Conservation (phyloP, 805 yeast genomes). For the Nematodospora valgi region DNA sequence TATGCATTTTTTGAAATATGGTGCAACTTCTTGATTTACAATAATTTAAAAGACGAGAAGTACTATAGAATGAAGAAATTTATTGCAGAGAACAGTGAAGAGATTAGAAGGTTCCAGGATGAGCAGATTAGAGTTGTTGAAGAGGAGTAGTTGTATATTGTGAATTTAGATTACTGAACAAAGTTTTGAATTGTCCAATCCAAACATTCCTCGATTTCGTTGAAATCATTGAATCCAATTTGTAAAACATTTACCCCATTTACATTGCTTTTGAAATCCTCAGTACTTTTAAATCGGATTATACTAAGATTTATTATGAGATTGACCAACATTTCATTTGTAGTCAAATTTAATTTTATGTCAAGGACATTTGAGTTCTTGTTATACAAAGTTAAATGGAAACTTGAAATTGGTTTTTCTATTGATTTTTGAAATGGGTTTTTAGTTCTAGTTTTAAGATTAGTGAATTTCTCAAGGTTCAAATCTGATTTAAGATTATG, state of each 20-base stretch:
- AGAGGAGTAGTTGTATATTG: no score
- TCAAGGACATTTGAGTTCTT: slow-evolving; percentile 18
- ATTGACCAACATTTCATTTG: slow-evolving; percentile 41
- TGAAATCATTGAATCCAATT: slow-evolving; percentile 46
- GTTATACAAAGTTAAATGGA: slow-evolving; percentile 22
- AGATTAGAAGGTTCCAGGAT: slow-evolving; percentile 25
- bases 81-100: slow-evolving; percentile 37
- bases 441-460: slow-evolving; percentile 15
- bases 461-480: slow-evolving; percentile 22
- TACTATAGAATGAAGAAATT: slow-evolving; percentile 44
- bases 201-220: slow-evolving; percentile 53
- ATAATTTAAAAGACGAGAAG: slow-evolving; percentile 63
- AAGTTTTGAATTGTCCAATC: slow-evolving; percentile 49
- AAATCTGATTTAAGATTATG: slow-evolving; percentile 10
- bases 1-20: slow-evolving; percentile 66
- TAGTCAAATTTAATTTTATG: slow-evolving; percentile 28
- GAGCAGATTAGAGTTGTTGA: slow-evolving; percentile 30
- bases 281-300: slow-evolving; percentile 23
- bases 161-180: slow-evolving; percentile 10
- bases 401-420: slow-evolving; percentile 33
- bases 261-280: slow-evolving; percentile 24
- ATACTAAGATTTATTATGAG: slow-evolving; percentile 33
- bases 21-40: slow-evolving; percentile 61
- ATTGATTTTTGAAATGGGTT: slow-evolving; percentile 40
- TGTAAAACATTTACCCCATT: slow-evolving; percentile 40